Evolutionary conservation across 1,284 basidiomycete species (phyloP), one percentile per base, ranked within the genome.

Genomic region (Melampsora larici-populina): DNA sequence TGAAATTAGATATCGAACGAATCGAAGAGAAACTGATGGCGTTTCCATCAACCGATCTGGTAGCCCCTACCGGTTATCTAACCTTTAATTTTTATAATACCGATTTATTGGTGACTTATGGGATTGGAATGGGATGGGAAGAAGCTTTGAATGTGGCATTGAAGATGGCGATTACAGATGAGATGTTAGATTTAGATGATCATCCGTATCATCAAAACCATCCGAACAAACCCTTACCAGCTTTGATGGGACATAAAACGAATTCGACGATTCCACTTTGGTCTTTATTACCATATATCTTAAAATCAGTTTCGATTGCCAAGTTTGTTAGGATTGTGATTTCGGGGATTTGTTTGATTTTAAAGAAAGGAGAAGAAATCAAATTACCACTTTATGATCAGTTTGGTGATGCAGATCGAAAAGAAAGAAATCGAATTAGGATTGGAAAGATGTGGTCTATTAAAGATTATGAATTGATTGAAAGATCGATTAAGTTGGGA

Each of bases 241-340:
- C 55, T 17, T n/a, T n/a, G 15, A 4, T 13, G 3, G 21, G 21
- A n/a, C 40, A 43, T 43, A n/a, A 24, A 29, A 58, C 55, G 2
- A 58, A 58, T 29, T 58, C 72, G 2, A 76, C 73, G 0, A 62
- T 76, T 62, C 48, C 74, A 8, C 66, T 76, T 13, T 76, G 74
- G 74, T 68, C 46, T 40, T 65, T 76, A 9, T 55, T 76, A 40
- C 74, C 74, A 2, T 40, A 40, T 31, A 36, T 76, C 18, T 26
- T 69, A 7, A 62, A 69, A 6, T 51, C 66, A 0, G 6, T 76
- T 0, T 62, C 74, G 18, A 43, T 63, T 21, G 24, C 9, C 1
- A 66, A 76, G 43, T 69, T 76, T 69, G 43, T 76, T 29, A 29
- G 29, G 58, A 69, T 63, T 24, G 65, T 65, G 7, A 46, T 76